These are phyloP conservation scores for Trypanosoma theileri DNA, from an alignment of 208 protist genomes.

Conservation along the genomic window DNA sequence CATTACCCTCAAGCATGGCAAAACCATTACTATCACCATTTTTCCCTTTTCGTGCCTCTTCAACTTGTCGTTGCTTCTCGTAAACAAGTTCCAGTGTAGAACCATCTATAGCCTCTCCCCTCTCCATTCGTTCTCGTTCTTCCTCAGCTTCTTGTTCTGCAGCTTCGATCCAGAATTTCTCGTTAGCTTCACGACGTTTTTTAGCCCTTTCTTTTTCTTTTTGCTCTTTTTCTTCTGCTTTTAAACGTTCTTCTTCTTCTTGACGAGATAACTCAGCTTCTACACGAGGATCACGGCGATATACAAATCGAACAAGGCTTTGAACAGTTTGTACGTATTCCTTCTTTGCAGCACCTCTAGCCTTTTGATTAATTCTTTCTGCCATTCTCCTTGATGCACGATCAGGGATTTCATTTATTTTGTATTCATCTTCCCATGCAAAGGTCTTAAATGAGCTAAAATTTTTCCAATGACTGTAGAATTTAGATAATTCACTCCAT, in stretches of 20 bases:
- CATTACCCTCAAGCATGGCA: slow-evolving; percentile 67
- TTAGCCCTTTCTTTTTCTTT: slow-evolving; percentile 55
- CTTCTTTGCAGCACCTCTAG: slow-evolving; percentile 71
- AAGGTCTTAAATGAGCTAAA: slow-evolving; percentile 86
- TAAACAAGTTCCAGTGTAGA: slow-evolving; percentile 84
- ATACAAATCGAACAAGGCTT: slow-evolving; percentile 74
- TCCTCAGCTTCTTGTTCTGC: slow-evolving; percentile 80
- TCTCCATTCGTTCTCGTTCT: slow-evolving; percentile 61
- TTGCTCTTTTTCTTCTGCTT: slow-evolving; percentile 53
- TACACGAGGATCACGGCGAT: slow-evolving; percentile 86
- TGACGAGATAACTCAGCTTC: slow-evolving; percentile 57
- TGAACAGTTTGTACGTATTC: slow-evolving; percentile 85
- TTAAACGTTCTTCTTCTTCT: slow-evolving; percentile 58
- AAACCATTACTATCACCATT: slow-evolving; percentile 54
- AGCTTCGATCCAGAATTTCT: slow-evolving; percentile 79
- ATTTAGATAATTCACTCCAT: slow-evolving; percentile 67
- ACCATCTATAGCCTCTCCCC: slow-evolving; percentile 75
- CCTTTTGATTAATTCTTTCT: slow-evolving; percentile 87
- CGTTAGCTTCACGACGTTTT: slow-evolving; percentile 68
- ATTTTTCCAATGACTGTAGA: slow-evolving; percentile 87
- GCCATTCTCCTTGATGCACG: slow-evolving; percentile 83
- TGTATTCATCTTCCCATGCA: slow-evolving; percentile 92
- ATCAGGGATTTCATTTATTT: slow-evolving; percentile 88
- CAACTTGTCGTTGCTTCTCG: slow-evolving; percentile 71
- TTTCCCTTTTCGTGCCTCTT: slow-evolving; percentile 58